Evolutionary conservation across 768 basidiomycete genomes (phyloP).

Genomic region (Coprinopsis sp.): DNA sequence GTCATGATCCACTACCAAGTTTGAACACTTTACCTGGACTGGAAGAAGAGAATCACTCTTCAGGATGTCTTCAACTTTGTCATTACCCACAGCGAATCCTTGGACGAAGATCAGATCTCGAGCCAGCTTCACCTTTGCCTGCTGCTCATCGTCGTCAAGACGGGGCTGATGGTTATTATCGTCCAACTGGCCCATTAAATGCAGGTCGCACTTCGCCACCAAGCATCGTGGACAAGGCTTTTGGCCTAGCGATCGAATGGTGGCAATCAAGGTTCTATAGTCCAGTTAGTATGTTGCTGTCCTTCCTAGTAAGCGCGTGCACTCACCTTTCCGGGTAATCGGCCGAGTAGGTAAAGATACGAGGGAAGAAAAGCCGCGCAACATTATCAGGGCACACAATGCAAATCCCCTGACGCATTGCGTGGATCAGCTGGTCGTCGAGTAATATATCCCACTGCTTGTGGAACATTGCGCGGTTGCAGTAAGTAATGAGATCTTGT

Average conservation of each 20-base stretch:
- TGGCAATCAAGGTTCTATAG: background rate
- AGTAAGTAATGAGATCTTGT: background rate
- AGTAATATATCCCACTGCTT: background rate
- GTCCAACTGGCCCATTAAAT: background rate
- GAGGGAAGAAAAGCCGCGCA: constrained; percentile 28
- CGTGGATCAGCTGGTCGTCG: background rate
- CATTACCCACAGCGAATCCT: background rate
- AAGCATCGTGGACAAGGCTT: background rate
- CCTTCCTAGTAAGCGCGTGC: background rate
- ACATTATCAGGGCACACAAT: constrained; percentile 60
- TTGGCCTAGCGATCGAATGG: background rate
- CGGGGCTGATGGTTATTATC: background rate
- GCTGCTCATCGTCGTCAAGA: background rate
- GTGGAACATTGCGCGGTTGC: background rate
- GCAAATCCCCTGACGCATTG: no score
- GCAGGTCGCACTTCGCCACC: background rate
- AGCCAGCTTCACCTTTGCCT: background rate
- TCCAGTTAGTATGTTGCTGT: background rate
- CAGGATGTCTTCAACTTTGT: background rate
- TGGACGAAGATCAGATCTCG: background rate
- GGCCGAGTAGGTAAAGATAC: background rate
- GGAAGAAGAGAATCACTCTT: no score
- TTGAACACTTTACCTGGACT: background rate
- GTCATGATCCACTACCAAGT: background rate
- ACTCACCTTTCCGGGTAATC: background rate